Base-by-base conservation (phyloP, 345 rosid genomes). In the Ailanthus altissimus region DNA sequence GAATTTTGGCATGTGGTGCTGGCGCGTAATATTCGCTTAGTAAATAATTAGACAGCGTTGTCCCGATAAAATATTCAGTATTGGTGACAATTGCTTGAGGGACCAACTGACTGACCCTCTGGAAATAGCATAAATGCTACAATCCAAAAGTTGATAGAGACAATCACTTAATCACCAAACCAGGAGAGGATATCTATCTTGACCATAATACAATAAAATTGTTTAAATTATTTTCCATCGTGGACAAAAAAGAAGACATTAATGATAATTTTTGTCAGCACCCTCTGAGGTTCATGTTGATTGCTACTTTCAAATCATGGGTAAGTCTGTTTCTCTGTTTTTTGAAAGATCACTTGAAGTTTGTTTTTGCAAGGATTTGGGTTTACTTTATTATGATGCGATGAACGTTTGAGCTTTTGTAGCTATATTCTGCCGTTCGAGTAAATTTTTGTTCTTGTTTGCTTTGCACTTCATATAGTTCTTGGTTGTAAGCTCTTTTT, bases 231-330 rank as follows among this genome's bases (percentile, higher is more conserved):
- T n/a, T n/a, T n/a, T n/a, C n/a, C n/a, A n/a, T n/a, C n/a, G n/a
- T n/a, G n/a, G n/a, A n/a, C n/a, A n/a, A n/a, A n/a, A n/a, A n/a
- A n/a, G n/a, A n/a, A n/a, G n/a, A n/a, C n/a, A n/a, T n/a, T n/a
- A n/a, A n/a, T n/a, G n/a, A n/a, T n/a, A n/a, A n/a, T n/a, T n/a
- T n/a, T n/a, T n/a, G n/a, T n/a, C n/a, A n/a, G n/a, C n/a, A n/a
- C 4, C 62, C 62, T 15, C 21, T 58, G 62, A 58, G 32, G 23
- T 25, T 58, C 14, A 58, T 23, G 9, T 36, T 62, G 65, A 28
- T 13, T 60, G 74, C 80, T 66, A 51, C 80, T n/a, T 72, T 50
- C 80, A 72, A 28, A 54, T 76, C 58, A 72, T 40, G 21, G 70
- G 80, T 75, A 76, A 64, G 77, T 75, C 18, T 64, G 45, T 74